Base-by-base conservation (phyloP, 2,329 filamentous ascomycete genomes). In the Gaeumannomyces sp. region DNA sequence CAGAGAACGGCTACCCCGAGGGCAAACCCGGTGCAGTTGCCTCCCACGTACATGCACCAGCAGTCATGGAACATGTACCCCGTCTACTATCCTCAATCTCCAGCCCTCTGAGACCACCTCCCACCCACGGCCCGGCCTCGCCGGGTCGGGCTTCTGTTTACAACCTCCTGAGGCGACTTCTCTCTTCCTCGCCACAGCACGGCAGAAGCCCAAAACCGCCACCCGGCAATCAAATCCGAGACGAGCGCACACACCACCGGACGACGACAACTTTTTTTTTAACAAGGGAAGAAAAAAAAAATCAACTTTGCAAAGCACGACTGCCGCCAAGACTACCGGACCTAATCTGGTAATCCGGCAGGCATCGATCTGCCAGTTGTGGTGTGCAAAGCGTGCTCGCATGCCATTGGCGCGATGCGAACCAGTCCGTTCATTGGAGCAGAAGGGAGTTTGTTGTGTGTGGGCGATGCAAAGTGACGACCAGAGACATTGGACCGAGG, bases 61-160 rank as follows among this genome's bases (percentile, higher is more conserved):
- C 72, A 72, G 50, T 72, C 74, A 28, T 76, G 73, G 73, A 73
- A 70, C 67, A 70, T 75, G 65, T 77, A 76, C 64, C 72, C 72
- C 29, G 71, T 76, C 67, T 75, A 76, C 64, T 77, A 76, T 64
- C 74, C 73, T 28, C 67, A 71, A 45, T 71, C 71, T 28, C 72
- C 69, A 62, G 70, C 69, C 28, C 56, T 67, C 59, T 69, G 63
- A 68, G 70, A 68, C 1, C 70, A 70, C 14, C 69, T 67, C 13
- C 60, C 70, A 22, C 67, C 65, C 1, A 70, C n/a, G 16, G 45
- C 45, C 45, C 45, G 45, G 45, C 45, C 45, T n/a, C 45, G 45
- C 45, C 45, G 45, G 45, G 45, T n/a, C 45, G 45, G 45, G 45
- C 45, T 50, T 50, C 45, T 50, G 45, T 50, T 7, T 6, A n/a